Percentiles rank a stretch among this genome's conserved stretches.
phyloP scores from a whole-genome alignment of 495 filamentous ascomycete species.

The Daldinia childiae region DNA sequence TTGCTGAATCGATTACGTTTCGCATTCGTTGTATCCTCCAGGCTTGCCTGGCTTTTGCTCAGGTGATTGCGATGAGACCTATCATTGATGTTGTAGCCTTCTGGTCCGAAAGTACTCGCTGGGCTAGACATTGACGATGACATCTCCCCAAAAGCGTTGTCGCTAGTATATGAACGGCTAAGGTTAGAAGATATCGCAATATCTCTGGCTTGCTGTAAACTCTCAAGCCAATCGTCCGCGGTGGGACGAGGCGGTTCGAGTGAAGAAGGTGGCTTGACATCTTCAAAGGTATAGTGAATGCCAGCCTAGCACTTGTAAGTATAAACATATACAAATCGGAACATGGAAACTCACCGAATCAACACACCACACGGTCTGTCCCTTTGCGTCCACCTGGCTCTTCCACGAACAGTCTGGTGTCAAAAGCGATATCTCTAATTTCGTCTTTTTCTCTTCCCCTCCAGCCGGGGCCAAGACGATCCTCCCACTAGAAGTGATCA shows the following conservation, averaged over 20 bases:
- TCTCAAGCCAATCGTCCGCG: constrained; percentile 85
- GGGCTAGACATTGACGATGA: constrained; percentile 78
- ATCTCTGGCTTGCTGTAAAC: constrained; percentile 81
- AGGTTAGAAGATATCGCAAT: constrained; percentile 77
- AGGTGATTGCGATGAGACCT: constrained; percentile 61
- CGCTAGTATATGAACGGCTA: constrained; percentile 70
- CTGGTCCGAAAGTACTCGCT: constrained; percentile 72
- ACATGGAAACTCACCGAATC: constrained; percentile 78
- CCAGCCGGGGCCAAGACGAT: constrained; percentile 92
- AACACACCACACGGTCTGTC: constrained; percentile 85
- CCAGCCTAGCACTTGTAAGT: constrained; percentile 68
- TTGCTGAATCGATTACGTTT: constrained; percentile 86
- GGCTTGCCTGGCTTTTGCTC: constrained; percentile 63
- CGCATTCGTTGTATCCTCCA: constrained; percentile 62
- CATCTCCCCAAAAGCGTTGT: constrained; percentile 76
- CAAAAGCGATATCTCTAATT: constrained; percentile 86
- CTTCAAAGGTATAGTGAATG: constrained; percentile 93
- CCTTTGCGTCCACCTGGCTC: constrained; percentile 82
- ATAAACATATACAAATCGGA: constrained; percentile 16
- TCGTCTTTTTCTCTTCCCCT: constrained; percentile 95
- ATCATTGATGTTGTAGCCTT: constrained; percentile 57
- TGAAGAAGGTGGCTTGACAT: constrained; percentile 70
- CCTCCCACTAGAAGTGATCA: constrained; percentile 91
- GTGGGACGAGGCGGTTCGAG: constrained; percentile 42
- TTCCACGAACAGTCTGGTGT: constrained; percentile 76